phyloP scores from a whole-genome alignment of 192 early-diverging fungal species.

The Gamsiella multidivaricata region DNA sequence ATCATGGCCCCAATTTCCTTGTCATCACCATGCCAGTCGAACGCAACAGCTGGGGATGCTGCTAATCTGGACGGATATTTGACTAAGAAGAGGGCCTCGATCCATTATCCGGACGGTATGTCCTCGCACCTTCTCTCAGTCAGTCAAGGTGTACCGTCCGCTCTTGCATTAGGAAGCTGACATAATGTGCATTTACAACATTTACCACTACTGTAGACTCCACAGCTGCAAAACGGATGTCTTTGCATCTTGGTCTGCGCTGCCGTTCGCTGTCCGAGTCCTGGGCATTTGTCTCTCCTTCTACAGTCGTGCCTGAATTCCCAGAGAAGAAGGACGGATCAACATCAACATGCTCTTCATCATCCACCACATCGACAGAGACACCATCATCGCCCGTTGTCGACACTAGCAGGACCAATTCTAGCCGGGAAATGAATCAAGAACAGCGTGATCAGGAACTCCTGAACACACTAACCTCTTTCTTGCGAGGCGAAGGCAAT shows the following conservation, averaged over 20 bases:
- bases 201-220: no score
- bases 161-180: no score
- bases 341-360: not conserved
- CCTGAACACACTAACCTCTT: conserved; percentile 33
- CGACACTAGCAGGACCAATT: not conserved
- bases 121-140: not conserved
- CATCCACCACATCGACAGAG: not conserved
- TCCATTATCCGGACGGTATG: conserved; percentile 47
- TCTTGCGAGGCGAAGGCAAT: conserved; percentile 25
- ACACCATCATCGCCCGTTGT: not conserved
- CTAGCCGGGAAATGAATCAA: not conserved
- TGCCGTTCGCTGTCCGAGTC: conserved; percentile 42
- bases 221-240: conserved; percentile 30
- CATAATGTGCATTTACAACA: no score
- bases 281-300: conserved; percentile 15
- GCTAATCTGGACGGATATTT: conserved; percentile 1
- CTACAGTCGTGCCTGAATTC: conserved; percentile 15
- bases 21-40: conserved; percentile 14
- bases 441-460: conserved; percentile 20
- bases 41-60: conserved; percentile 5
- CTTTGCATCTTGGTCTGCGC: conserved; percentile 26
- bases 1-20: conserved; percentile 34
- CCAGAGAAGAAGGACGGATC: conserved; percentile 8
- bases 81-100: conserved; percentile 39
- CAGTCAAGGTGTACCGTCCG: no score